Base-by-base conservation (phyloP, 169 alveolate genomes). In the Eimeria falciformis region DNA sequence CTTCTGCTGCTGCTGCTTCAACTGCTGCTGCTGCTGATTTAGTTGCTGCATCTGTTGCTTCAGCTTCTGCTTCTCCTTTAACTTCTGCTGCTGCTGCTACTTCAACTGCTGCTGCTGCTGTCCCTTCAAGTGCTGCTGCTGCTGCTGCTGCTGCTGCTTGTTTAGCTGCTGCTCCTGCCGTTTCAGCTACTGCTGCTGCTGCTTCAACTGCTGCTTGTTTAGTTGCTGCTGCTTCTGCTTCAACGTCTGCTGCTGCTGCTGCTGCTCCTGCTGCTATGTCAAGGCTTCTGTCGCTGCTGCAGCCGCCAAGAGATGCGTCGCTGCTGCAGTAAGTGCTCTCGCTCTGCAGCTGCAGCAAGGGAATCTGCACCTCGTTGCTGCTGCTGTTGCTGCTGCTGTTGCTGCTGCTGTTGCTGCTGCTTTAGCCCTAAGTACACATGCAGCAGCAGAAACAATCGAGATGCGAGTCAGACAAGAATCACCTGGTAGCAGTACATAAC, bases 241-340 rank as follows among this genome's bases (percentile, higher is more conserved):
- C 62, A 14, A 11, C 27, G 11, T 14, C 71, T 58, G 71, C 71
- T 58, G 29, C 27, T 14, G 9, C 46, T 66, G 78, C 78, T 12
- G 78, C 78, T 5, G 40, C 47, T 12, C 47, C 78, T 25, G 47
- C 78, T 9, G 78, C 47, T 9, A 18, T 23, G 46, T 66, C 78
- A n/a, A 66, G 5, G 46, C 78, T 66, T 7, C 78, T 11, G 37
- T 66, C 78, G 78, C 78, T 66, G 78, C 78, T 66, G 78, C 78
- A 66, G 18, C 23, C 78, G 5, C 47, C 27, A 4, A 66, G 46
- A 46, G 78, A 66, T 14, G 47, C 47, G 47, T 66, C 78, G 18
- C 47, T 66, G 78, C 78, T 66, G 78, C 78, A 66, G 47, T 46
- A 66, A 27, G 78, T 66, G 78, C 78, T 66, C 23, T 66, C 78